Percentiles rank a stretch among this genome's conserved stretches.
phyloP scores from a whole-genome alignment of 148 eudicot species.

The Vaccinium vitisidaea region DNA sequence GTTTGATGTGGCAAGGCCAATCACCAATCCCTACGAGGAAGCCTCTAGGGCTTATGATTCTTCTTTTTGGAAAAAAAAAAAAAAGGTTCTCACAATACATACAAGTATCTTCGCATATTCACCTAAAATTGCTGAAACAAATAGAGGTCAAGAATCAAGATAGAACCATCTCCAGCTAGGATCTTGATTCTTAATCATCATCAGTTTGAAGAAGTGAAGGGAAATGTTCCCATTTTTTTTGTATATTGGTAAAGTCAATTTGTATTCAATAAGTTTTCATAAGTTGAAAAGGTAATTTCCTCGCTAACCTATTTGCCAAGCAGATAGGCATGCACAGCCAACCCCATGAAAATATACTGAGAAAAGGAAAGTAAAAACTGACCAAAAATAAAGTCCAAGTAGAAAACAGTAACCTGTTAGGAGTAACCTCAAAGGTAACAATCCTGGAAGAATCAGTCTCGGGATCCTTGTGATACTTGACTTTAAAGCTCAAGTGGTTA shows the following conservation, averaged over 20 bases:
- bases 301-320: background rate
- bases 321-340: background rate
- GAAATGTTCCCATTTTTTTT: background rate
- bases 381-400: background rate
- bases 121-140: background rate
- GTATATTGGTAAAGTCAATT: background rate
- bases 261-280: background rate
- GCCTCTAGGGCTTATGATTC: background rate
- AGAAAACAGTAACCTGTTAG: slow-evolving; percentile 42
- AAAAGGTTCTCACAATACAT: background rate
- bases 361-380: background rate
- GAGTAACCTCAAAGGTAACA: slow-evolving; percentile 60
- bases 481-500: slow-evolving; percentile 57
- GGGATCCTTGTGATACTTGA: slow-evolving; percentile 53
- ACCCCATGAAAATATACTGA: background rate
- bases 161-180: background rate
- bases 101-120: background rate
- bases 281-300: background rate
- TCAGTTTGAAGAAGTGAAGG: background rate
- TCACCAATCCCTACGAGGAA: background rate
- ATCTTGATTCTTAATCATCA: background rate
- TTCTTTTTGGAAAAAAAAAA: background rate
- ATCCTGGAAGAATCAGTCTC: slow-evolving; percentile 58
- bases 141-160: slow-evolving; percentile 12
- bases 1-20: slow-evolving; percentile 1